Evolutionary conservation across 1,139 yeast species (phyloP), one percentile per base, ranked within the genome.

Genomic region (Scheffersomyces cryptocercus): DNA sequence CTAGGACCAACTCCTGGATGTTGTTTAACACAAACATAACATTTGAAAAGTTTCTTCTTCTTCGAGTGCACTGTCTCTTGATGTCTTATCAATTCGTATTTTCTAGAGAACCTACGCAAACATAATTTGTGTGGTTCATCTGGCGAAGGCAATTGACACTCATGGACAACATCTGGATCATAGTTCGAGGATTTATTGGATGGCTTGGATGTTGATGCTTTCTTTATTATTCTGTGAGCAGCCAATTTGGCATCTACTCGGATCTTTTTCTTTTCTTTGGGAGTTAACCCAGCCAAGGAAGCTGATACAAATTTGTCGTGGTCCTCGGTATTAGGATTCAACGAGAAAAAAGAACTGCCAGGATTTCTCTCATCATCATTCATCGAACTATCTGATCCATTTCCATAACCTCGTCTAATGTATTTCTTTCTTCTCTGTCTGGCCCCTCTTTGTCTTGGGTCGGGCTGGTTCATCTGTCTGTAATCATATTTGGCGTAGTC

Each of bases 51-150:
- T 58, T 87, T 87, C 65, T 93, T 86, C 65, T 85, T 87, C 43
- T 87, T 77, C 2, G 97, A 93, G 64, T 93, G 99, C 43, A 93
- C 93, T 0, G 98, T 91, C 61, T 93, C 97, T 67, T 91, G 97
- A 65, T 93, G 98, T 56, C 99, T 81, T 28, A 91, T 86, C 58
- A 93, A 75, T 68, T 93, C 99, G 59, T 93, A 93, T 29, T 97
- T 95, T 55, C 99, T 79, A 13, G 97, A 89, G 62, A 93, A 93
- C 50, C 86, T 80, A 56, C 95, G 88, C 52, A 81, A 71, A 63
- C 98, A 91, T 41, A 81, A 76, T 52, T 77, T 73, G 38, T 84
- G 64, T 3, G 76, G 73, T 39, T 69, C 75, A 49, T 74, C 79
- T 6, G 79, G 70, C 1, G 77, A 70, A 2, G 79, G 72, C 29